Conservation (phyloP, 2,329 filamentous ascomycete species). For the Ploettnerulaceae sp. region DNA sequence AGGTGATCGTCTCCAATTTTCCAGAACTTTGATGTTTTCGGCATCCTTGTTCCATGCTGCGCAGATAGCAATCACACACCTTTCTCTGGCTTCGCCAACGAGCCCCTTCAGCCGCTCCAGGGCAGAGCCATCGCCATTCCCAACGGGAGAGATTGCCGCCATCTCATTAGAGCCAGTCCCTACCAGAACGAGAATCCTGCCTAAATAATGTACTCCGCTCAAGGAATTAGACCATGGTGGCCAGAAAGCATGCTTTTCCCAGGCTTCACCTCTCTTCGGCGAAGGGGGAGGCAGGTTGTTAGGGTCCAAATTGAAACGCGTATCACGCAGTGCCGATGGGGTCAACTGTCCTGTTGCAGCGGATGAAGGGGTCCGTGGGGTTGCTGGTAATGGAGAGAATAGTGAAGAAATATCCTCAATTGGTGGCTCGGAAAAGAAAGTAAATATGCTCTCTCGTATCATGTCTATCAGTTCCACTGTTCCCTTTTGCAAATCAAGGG, state of each 20-base stretch:
- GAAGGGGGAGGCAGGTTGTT: conserved; percentile 72
- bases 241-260: conserved; percentile 96
- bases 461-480: conserved; percentile 77
- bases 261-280: conserved; percentile 73
- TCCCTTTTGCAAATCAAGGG: conserved; percentile 68
- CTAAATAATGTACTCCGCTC: conserved; percentile 85
- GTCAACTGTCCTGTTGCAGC: conserved; percentile 38
- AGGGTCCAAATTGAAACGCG: conserved; percentile 74
- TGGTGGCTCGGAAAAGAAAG: conserved; percentile 83
- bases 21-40: conserved; percentile 84
- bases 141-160: conserved; percentile 66
- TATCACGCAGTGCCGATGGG: conserved; percentile 58
- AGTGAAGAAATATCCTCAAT: conserved; percentile 86
- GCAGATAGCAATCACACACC: conserved; percentile 79
- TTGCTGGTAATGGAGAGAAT: conserved; percentile 71
- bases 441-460: conserved; percentile 71
- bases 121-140: conserved; percentile 48
- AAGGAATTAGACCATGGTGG: conserved; percentile 88
- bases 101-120: conserved; percentile 71
- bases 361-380: conserved; percentile 62
- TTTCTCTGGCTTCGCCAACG: conserved; percentile 74
- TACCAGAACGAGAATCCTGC: conserved; percentile 74
- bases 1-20: conserved; percentile 83
- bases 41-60: conserved; percentile 91
- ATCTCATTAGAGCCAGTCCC: conserved; percentile 86